These are phyloP conservation scores for Nelumbo lutea DNA, from an alignment of 164 flowering plant species.

Conservation along the genomic window DNA sequence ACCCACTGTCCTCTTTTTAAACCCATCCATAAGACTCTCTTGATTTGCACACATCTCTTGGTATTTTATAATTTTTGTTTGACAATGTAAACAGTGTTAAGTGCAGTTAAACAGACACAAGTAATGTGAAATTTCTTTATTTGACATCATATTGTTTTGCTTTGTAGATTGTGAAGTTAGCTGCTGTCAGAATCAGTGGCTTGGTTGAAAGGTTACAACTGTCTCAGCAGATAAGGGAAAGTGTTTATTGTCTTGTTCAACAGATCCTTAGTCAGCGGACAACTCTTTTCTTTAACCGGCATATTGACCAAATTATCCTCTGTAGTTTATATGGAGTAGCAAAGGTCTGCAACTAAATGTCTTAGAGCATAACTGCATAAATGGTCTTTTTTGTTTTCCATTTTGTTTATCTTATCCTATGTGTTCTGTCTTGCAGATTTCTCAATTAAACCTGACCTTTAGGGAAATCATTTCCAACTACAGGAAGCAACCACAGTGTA, in stretches of 20 bases:
- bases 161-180: neutral
- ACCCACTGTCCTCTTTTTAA: too few relatives aligned
- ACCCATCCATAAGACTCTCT: too few relatives aligned
- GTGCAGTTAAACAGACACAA: too few relatives aligned
- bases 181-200: conserved; percentile 33
- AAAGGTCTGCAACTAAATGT: conserved; percentile 50
- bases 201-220: conserved; percentile 89
- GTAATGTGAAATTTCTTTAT: too few relatives aligned
- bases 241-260: conserved; percentile 76
- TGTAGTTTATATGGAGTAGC: conserved; percentile 92
- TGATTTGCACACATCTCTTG: too few relatives aligned
- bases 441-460: conserved; percentile 69
- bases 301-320: conserved; percentile 93
- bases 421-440: conserved; percentile 57
- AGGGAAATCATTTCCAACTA: conserved; percentile 84
- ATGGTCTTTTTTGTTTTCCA: neutral
- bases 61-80: too few relatives aligned
- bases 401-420: conserved; percentile 1
- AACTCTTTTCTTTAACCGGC: conserved; percentile 75
- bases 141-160: too few relatives aligned
- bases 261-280: conserved; percentile 70
- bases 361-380: neutral
- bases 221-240: conserved; percentile 73
- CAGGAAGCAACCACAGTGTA: conserved; percentile 88
- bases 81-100: too few relatives aligned